Evolutionary conservation across 106 monocot genomes (phyloP).

Genomic region (Platanthera zijinensis): DNA sequence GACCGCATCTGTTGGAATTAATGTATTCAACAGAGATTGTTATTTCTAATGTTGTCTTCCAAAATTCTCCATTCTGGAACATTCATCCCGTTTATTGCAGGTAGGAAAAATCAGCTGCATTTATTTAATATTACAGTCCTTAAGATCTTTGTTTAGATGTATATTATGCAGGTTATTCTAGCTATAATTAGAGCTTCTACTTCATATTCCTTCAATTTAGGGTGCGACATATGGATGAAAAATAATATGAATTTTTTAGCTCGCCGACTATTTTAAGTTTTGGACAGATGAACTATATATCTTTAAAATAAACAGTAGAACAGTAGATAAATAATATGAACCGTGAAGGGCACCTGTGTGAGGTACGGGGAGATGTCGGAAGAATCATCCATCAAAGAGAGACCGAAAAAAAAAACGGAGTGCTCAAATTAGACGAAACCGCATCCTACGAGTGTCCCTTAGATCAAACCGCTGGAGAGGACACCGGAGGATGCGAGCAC

Average conservation of each 20-base stretch:
- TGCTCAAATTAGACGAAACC: no score
- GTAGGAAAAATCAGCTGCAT: slow-evolving; percentile 6
- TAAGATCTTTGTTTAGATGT: background rate
- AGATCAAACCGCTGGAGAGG: no score
- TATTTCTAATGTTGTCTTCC: slow-evolving; percentile 27
- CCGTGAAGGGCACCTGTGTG: no score
- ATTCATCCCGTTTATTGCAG: slow-evolving; percentile 60
- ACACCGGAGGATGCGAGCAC: no score
- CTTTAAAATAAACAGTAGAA: no score
- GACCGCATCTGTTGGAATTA: slow-evolving; percentile 78
- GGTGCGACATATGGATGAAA: background rate
- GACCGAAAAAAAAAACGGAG: no score
- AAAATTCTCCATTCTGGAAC: slow-evolving; percentile 54
- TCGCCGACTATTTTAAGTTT: background rate
- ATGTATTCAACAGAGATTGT: slow-evolving; percentile 62
- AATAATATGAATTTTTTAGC: background rate
- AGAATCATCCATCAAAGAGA: no score
- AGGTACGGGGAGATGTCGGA: no score
- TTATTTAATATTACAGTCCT: background rate
- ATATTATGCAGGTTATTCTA: background rate
- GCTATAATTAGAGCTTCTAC: background rate
- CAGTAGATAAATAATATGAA: no score
- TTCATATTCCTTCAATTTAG: background rate
- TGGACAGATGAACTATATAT: no score
- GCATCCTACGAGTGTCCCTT: no score